Evolutionary conservation across 345 rosid genomes (phyloP).

Genomic region (Alliaria petiolata): DNA sequence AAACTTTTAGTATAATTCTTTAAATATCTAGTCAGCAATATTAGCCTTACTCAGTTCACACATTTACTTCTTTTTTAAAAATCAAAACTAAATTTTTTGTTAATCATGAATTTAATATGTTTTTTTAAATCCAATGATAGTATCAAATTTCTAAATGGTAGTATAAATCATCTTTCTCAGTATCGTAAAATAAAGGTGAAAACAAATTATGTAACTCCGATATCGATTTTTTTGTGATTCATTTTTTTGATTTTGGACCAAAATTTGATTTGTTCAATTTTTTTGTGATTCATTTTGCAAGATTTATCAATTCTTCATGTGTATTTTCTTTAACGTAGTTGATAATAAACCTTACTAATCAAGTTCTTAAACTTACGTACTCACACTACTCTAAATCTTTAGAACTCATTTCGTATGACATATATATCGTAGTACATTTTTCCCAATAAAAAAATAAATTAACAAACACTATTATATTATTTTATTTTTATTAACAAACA

Average conservation of each 20-base stretch:
- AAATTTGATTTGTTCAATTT: no score
- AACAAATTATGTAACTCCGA: neutral
- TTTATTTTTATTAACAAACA: neutral
- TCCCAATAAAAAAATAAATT: no score
- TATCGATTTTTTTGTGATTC: neutral
- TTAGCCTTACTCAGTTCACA: neutral
- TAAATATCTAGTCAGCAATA: neutral
- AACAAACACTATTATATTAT: neutral
- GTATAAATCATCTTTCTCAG: neutral
- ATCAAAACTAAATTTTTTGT: neutral
- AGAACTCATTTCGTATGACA: no score
- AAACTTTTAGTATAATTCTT: neutral
- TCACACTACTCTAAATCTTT: no score
- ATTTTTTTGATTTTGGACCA: no score
- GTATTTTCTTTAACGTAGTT: no score
- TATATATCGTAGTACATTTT: no score
- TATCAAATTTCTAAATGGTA: neutral
- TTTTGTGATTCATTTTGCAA: no score
- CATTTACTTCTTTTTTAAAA: neutral
- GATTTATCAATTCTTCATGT: no score
- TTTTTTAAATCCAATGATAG: neutral
- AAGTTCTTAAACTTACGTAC: no score
- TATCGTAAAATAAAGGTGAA: neutral
- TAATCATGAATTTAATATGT: neutral
- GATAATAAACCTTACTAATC: no score